Conservation (phyloP, 257 asterid species). For the Solanum okadae region DNA sequence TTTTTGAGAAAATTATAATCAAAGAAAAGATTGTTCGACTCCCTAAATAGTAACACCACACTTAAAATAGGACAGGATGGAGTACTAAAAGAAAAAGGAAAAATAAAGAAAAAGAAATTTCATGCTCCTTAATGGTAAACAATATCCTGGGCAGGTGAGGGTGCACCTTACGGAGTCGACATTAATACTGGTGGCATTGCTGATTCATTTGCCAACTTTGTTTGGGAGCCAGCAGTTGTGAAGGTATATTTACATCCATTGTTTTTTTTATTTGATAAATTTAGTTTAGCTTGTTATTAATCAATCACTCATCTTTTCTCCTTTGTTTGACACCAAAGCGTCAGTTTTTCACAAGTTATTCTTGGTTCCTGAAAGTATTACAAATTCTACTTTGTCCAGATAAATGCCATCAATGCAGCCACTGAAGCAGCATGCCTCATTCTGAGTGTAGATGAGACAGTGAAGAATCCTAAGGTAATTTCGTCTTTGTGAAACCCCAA, state of each 20-base stretch:
- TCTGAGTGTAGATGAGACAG: slow-evolving; percentile 78
- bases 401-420: slow-evolving; percentile 87
- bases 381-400: slow-evolving; percentile 19
- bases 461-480: slow-evolving; percentile 78
- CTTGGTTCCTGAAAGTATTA: neutral
- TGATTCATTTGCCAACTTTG: slow-evolving; percentile 69
- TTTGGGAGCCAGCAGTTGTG: slow-evolving; percentile 88
- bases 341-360: neutral
- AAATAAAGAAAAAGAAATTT: neutral
- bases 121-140: neutral
- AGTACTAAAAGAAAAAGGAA: neutral
- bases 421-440: slow-evolving; percentile 91
- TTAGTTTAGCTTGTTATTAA: neutral
- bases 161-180: slow-evolving; percentile 53
- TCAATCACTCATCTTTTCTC: neutral
- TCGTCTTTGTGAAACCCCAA: neutral
- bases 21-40: neutral
- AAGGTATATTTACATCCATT: slow-evolving; percentile 34
- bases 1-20: neutral
- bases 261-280: neutral
- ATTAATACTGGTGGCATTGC: slow-evolving; percentile 52
- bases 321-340: neutral
- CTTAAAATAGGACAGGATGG: neutral
- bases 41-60: neutral
- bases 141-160: slow-evolving; percentile 30